Evolutionary conservation across 2,329 filamentous ascomycete genomes (phyloP).

Genomic region (Rugonectria rugulosa): DNA sequence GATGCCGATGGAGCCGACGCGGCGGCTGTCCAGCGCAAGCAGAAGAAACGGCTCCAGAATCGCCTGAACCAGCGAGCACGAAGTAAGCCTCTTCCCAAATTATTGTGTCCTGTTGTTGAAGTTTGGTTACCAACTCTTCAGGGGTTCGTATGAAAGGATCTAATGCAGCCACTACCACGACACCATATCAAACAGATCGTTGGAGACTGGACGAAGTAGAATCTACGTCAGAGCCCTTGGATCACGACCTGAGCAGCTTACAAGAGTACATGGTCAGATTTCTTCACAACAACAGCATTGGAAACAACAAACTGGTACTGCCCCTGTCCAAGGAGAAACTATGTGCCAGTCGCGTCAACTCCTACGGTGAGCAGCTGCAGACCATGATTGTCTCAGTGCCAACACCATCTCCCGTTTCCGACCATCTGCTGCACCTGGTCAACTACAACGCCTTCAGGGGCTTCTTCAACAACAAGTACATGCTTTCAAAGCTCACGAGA

Average conservation of each 20-base stretch:
- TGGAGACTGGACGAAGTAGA: conserved; percentile 20
- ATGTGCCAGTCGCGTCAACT: not conserved
- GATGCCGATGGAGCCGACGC: not conserved
- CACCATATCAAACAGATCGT: conserved; percentile 12
- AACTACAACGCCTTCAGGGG: conserved; percentile 16
- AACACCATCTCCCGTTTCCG: not conserved
- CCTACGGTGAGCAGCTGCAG: not conserved
- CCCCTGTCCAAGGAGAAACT: not conserved
- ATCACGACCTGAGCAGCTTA: no score
- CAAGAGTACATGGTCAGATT: no score
- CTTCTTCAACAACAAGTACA: conserved; percentile 14
- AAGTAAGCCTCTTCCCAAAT: no score
- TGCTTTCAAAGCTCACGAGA: conserved; percentile 4
- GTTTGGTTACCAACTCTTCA: no score
- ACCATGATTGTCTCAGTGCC: not conserved
- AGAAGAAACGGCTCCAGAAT: conserved; percentile 25
- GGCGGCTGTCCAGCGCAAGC: conserved; percentile 8
- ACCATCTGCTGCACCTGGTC: conserved; percentile 17
- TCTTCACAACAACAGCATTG: not conserved
- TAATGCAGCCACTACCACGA: not conserved
- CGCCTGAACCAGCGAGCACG: conserved; percentile 20
- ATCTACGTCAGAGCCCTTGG: not conserved
- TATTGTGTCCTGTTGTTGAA: no score
- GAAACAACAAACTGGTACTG: not conserved
- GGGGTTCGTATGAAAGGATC: conserved; percentile 6